Evolutionary conservation across 2,329 filamentous ascomycete species (phyloP).

Genomic region (Xylaria digitata): DNA sequence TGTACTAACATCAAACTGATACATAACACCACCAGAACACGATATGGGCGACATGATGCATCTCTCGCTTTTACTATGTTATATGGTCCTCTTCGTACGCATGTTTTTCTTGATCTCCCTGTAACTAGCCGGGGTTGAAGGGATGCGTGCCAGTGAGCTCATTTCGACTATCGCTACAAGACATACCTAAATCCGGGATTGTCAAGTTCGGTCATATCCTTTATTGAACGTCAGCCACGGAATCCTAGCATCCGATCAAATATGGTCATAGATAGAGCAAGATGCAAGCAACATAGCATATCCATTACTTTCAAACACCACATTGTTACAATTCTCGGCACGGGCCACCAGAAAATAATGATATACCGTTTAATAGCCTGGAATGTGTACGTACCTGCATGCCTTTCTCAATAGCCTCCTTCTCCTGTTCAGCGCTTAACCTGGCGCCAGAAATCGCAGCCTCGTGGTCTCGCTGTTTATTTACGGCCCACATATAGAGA

Average conservation of each 20-base stretch:
- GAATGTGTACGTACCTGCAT: slow-evolving; percentile 53
- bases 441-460: slow-evolving; percentile 47
- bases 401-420: slow-evolving; percentile 63
- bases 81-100: too few relatives aligned
- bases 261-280: not conserved
- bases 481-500: slow-evolving; percentile 65
- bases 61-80: too few relatives aligned
- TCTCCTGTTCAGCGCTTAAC: slow-evolving; percentile 56
- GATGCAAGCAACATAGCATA: not conserved
- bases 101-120: too few relatives aligned
- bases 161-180: slow-evolving; percentile 13
- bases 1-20: too few relatives aligned
- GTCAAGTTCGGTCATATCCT: slow-evolving; percentile 39
- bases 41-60: too few relatives aligned
- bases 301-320: not conserved
- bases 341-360: too few relatives aligned
- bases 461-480: slow-evolving; percentile 64
- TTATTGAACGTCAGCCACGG: slow-evolving; percentile 4
- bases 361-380: too few relatives aligned
- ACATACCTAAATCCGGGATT: slow-evolving; percentile 39
- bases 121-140: too few relatives aligned
- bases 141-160: too few relatives aligned
- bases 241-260: not conserved
- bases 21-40: too few relatives aligned
- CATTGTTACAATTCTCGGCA: not conserved